Evolutionary conservation across 441 rosid species (phyloP).

Genomic region (Euphorbia schlechtendalii): DNA sequence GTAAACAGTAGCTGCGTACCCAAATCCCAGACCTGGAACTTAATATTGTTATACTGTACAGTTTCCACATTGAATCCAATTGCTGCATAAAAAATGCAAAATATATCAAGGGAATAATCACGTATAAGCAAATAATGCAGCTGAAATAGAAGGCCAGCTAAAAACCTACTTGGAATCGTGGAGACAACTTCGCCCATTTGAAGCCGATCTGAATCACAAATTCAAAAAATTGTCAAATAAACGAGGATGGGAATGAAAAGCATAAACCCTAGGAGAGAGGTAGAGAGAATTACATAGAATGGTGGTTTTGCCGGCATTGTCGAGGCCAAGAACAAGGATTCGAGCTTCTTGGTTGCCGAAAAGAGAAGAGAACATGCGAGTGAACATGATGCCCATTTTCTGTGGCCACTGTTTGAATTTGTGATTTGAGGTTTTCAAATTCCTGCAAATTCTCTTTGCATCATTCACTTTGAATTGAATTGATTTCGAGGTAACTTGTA

Average conservation of each 20-base stretch:
- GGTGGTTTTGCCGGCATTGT: constrained; percentile 74
- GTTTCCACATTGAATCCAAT: too few species aligned
- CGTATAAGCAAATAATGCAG: too few species aligned
- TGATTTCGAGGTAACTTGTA: not conserved
- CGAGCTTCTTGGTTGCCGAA: constrained; percentile 61
- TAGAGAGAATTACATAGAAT: constrained; percentile 37
- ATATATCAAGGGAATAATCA: not conserved
- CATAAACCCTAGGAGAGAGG: not conserved
- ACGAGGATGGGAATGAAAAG: too few species aligned
- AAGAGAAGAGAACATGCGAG: constrained; percentile 49
- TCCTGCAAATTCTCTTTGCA: not conserved
- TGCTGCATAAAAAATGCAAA: constrained; percentile 35
- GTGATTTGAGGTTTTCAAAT: not conserved
- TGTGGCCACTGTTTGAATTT: too few species aligned
- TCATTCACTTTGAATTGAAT: not conserved
- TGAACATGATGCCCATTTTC: too few species aligned
- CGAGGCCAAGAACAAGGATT: constrained; percentile 73
- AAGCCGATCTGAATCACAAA: constrained; percentile 58
- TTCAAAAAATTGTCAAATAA: too few species aligned
- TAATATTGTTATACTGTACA: constrained; percentile 74
- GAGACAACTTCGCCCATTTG: constrained; percentile 93
- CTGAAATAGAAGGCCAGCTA: too few species aligned
- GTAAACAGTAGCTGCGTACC: constrained; percentile 34
- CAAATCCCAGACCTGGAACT: constrained; percentile 87
- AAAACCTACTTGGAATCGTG: constrained; percentile 65